Conservation (phyloP, 1,284 basidiomycete species). For the Cutaneotrichosporon cyanovorans region DNA sequence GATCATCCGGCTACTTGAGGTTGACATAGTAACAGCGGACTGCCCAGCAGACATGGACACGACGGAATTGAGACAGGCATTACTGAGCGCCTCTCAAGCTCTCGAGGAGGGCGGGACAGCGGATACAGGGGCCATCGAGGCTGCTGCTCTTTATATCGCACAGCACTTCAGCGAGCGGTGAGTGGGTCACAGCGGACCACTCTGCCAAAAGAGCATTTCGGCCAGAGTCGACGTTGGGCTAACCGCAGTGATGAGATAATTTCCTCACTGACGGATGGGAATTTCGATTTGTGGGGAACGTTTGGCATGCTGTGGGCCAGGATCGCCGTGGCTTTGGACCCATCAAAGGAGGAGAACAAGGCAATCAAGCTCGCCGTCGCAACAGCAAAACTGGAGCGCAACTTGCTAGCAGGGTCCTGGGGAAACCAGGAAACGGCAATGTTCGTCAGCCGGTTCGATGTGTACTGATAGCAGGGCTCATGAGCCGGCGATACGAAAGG, state of each 20-base stretch:
- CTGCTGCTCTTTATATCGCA: slow-evolving; percentile 25
- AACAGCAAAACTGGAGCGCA: slow-evolving; percentile 35
- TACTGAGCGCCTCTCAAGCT: background rate
- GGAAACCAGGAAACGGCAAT: slow-evolving; percentile 22
- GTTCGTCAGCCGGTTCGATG: slow-evolving; percentile 17
- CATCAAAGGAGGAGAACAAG: slow-evolving; percentile 8
- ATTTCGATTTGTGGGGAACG: background rate
- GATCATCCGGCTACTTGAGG: no score
- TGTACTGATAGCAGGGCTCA: slow-evolving; percentile 15
- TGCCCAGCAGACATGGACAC: no score
- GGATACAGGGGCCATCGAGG: slow-evolving; percentile 8
- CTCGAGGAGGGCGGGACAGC: background rate
- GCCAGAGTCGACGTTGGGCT: background rate
- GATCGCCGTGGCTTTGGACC: slow-evolving; percentile 7
- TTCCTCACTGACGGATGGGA: background rate
- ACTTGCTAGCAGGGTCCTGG: slow-evolving; percentile 33
- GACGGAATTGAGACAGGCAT: no score
- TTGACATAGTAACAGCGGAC: no score
- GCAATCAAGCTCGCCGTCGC: slow-evolving; percentile 23
- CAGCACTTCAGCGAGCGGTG: slow-evolving; percentile 27
- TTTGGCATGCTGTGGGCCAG: slow-evolving; percentile 7
- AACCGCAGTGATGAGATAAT: background rate
- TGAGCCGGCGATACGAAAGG: slow-evolving; percentile 23
- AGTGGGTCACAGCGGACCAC: no score
- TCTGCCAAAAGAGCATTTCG: background rate